Conservation (phyloP, 495 filamentous ascomycete species). For the Parmelia sp. region DNA sequence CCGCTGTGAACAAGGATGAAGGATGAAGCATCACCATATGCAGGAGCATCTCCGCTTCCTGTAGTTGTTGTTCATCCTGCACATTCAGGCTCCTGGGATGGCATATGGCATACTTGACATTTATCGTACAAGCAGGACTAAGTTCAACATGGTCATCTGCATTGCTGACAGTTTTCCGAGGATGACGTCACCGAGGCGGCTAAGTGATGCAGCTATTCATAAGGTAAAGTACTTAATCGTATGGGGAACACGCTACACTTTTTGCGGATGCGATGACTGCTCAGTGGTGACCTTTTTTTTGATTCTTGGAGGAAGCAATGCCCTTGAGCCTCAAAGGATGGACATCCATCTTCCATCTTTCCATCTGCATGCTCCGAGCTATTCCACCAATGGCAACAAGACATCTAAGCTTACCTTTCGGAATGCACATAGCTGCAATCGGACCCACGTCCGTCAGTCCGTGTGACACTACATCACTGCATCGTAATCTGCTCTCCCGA, state of each 20-base stretch:
- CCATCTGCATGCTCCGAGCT: slow-evolving; percentile 5
- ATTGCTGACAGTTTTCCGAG: no score
- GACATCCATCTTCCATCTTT: not conserved
- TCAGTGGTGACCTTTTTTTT: no score
- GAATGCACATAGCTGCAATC: not conserved
- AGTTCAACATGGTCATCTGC: not conserved
- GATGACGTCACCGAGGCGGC: not conserved
- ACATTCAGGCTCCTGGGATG: no score
- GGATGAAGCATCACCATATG: no score
- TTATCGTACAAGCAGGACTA: not conserved
- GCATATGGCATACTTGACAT: not conserved
- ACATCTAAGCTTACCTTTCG: not conserved
- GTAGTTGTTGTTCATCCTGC: no score
- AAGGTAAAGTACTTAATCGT: no score
- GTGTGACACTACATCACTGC: not conserved
- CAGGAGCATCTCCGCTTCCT: not conserved
- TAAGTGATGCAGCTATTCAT: not conserved
- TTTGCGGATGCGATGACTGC: no score
- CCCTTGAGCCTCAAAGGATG: no score
- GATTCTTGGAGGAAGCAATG: no score
- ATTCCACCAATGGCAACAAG: slow-evolving; percentile 3
- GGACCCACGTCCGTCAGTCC: not conserved
- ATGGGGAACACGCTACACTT: no score
- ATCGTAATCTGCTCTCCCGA: not conserved
- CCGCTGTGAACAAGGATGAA: slow-evolving; percentile 8